Evolutionary conservation across 495 filamentous ascomycete genomes (phyloP).

Genomic region (Penicillium silybi): DNA sequence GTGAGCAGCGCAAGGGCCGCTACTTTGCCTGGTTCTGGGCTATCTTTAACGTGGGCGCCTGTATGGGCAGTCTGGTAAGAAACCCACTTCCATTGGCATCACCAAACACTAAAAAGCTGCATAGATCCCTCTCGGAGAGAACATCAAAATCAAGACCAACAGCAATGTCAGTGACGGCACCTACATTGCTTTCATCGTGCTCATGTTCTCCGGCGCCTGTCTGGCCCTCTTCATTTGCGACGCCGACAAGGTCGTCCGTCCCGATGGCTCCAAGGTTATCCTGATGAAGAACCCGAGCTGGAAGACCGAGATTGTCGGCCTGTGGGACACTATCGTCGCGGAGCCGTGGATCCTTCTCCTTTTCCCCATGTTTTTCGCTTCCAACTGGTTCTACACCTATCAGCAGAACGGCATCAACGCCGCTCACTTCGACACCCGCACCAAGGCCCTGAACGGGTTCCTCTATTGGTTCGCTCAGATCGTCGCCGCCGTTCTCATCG

Average conservation of each 20-base stretch:
- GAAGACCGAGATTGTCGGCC: conserved; percentile 42
- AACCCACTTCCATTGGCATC: neutral
- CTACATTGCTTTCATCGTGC: conserved; percentile 50
- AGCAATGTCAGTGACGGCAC: conserved; percentile 44
- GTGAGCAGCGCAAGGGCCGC: conserved; percentile 43
- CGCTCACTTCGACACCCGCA: conserved; percentile 45
- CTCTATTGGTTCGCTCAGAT: conserved; percentile 55
- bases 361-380: conserved; percentile 56
- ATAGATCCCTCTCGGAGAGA: conserved; percentile 42
- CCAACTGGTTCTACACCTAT: conserved; percentile 79
- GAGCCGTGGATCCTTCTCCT: conserved; percentile 42
- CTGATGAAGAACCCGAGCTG: conserved; percentile 80
- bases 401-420: conserved; percentile 54
- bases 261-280: conserved; percentile 72
- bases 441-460: conserved; percentile 44
- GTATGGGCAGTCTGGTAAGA: conserved; percentile 44
- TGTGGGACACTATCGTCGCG: conserved; percentile 34
- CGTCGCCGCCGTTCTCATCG: conserved; percentile 42
- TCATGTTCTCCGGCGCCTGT: conserved; percentile 51
- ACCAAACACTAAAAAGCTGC: neutral
- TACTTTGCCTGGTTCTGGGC: conserved; percentile 52
- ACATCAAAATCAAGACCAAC: conserved; percentile 34
- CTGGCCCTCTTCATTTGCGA: conserved; percentile 55
- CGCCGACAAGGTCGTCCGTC: conserved; percentile 65
- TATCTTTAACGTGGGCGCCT: conserved; percentile 52